phyloP scores from a whole-genome alignment of 352 stramenopile species.

The Sclerospora graminicola region DNA sequence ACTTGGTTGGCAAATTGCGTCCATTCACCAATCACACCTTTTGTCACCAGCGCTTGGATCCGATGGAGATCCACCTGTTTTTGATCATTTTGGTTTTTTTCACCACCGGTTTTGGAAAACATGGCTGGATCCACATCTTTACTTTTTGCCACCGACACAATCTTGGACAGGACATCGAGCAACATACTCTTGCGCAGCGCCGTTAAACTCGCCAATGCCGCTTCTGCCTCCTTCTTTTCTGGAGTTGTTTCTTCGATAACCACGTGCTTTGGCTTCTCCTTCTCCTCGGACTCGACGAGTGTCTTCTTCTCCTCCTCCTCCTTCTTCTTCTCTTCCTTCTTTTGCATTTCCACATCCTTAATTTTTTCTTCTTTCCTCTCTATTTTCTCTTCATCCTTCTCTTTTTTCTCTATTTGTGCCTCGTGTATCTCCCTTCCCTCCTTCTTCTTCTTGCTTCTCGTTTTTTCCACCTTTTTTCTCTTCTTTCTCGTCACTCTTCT shows the following conservation, averaged over 20 bases:
- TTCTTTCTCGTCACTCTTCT: background rate
- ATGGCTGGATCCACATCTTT: constrained; percentile 55
- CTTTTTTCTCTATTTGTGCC: background rate
- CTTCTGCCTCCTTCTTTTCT: constrained; percentile 23
- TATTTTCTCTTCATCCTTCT: background rate
- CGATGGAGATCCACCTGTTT: constrained; percentile 40
- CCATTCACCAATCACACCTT: constrained; percentile 44
- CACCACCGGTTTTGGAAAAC: constrained; percentile 21
- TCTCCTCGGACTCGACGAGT: background rate
- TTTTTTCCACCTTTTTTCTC: constrained; percentile 1
- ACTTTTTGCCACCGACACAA: constrained; percentile 63
- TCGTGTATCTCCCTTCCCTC: background rate
- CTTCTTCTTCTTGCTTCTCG: background rate
- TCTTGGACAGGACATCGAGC: constrained; percentile 74
- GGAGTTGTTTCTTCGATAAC: constrained; percentile 7
- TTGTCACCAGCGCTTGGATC: constrained; percentile 30
- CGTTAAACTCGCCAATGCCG: constrained; percentile 35
- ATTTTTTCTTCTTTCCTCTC: background rate
- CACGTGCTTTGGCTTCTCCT: constrained; percentile 2
- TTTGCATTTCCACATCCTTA: background rate
- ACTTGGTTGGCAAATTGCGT: constrained; percentile 58
- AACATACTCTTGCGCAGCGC: constrained; percentile 55
- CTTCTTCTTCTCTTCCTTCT: constrained; percentile 1
- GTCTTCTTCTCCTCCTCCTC: constrained; percentile 3
- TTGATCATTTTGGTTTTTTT: background rate